Percentiles rank a stretch among this genome's conserved stretches.
Evolutionary conservation across 441 rosid species (phyloP).

Genomic region (Populus hybrid): DNA sequence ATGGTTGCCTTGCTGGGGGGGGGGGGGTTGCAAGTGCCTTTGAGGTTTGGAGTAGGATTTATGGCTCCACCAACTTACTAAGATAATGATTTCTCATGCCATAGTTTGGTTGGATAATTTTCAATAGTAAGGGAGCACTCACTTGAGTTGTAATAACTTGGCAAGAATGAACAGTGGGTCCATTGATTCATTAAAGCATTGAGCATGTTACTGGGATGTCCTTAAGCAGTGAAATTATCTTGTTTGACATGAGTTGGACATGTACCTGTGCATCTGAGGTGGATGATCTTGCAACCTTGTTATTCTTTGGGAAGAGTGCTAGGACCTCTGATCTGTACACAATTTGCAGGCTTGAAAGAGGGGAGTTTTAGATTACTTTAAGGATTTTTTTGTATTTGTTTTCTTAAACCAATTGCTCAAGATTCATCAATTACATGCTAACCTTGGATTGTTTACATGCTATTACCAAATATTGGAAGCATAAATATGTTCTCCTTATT

Average conservation of each 20-base stretch:
- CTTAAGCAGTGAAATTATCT: not conserved
- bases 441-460: not conserved
- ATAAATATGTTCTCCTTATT: not conserved
- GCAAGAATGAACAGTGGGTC: not conserved
- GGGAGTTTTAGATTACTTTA: not conserved
- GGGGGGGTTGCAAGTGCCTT: too few species aligned
- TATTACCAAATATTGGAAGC: not conserved
- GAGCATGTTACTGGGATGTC: not conserved
- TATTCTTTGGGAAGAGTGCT: not conserved
- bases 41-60: too few species aligned
- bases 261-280: not conserved
- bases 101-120: too few species aligned
- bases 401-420: not conserved
- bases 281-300: not conserved
- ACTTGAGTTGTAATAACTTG: not conserved
- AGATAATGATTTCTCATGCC: too few species aligned
- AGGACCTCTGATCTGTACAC: not conserved
- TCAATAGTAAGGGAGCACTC: too few species aligned
- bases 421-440: not conserved
- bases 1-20: not conserved
- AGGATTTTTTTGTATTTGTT: not conserved
- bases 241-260: not conserved
- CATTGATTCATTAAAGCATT: not conserved
- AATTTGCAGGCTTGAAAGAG: not conserved
- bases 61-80: too few species aligned